A percentile compares a stretch with the other conserved stretches of the same genome.
Evolutionary conservation across 768 basidiomycete genomes (phyloP).

Genomic region (Serendipita sp.): DNA sequence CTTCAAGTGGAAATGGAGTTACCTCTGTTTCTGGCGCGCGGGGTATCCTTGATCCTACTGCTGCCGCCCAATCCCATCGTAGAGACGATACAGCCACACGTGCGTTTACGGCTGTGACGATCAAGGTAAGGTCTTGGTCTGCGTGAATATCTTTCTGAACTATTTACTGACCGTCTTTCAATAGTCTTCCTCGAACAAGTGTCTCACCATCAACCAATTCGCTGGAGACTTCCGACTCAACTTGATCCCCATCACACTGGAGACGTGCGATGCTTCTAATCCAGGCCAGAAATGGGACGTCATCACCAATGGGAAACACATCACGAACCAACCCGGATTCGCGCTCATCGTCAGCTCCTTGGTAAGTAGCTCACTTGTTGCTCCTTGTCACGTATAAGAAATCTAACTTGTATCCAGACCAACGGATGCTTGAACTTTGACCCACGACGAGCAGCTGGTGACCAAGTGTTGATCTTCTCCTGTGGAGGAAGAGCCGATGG

Average conservation of each 20-base stretch:
- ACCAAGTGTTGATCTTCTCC: conserved; percentile 9
- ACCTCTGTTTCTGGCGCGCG: not conserved
- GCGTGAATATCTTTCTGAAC: not conserved
- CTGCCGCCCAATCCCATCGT: conserved; percentile 2
- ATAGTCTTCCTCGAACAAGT: conserved; percentile 3
- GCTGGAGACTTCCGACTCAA: conserved; percentile 8
- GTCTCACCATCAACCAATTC: conserved; percentile 1
- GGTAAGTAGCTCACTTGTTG: not conserved
- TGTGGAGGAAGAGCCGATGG: conserved; percentile 9
- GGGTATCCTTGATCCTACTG: conserved; percentile 2
- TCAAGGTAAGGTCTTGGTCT: not conserved
- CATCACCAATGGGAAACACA: not conserved
- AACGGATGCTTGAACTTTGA: conserved; percentile 8
- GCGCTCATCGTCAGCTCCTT: not conserved
- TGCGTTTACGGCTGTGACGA: conserved; percentile 2
- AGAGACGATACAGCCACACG: conserved; percentile 7
- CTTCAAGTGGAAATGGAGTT: not conserved
- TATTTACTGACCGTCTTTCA: too few relatives aligned
- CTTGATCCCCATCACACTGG: not conserved
- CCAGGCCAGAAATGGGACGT: conserved; percentile 4
- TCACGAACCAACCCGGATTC: not conserved
- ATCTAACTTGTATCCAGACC: not conserved
- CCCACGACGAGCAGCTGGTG: not conserved
- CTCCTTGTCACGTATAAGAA: too few relatives aligned
- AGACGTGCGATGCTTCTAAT: conserved; percentile 1